Conservation (phyloP, 331 rosid species). For the Saraca asoca region DNA sequence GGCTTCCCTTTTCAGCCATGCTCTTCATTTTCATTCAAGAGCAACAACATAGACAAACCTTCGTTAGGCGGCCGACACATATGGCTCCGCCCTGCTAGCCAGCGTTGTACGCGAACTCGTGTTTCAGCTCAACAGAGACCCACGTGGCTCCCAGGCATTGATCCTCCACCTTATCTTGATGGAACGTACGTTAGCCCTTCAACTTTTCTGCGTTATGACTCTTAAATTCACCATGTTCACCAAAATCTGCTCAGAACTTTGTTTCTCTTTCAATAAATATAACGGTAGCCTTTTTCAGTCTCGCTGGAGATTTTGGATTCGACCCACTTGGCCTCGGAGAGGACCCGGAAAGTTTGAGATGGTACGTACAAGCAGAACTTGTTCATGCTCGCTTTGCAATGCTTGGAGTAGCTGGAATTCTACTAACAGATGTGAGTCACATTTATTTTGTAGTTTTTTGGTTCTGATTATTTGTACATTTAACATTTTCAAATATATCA, state of each 20-base stretch:
- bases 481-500: neutral
- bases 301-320: slow-evolving; percentile 88
- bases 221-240: neutral
- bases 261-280: slow-evolving; percentile 18
- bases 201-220: neutral
- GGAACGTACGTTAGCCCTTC: slow-evolving; percentile 81
- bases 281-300: slow-evolving; percentile 50
- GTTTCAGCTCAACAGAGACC: slow-evolving; percentile 66
- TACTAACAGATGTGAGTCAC: slow-evolving; percentile 77
- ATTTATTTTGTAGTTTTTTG: slow-evolving; percentile 1
- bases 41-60: slow-evolving; percentile 26
- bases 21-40: slow-evolving; percentile 40
- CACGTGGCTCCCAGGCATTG: slow-evolving; percentile 95
- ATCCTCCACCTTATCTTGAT: slow-evolving; percentile 82
- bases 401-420: slow-evolving; percentile 90
- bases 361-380: slow-evolving; percentile 96
- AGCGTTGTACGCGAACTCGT: slow-evolving; percentile 28
- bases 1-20: slow-evolving; percentile 50
- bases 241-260: neutral
- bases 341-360: slow-evolving; percentile 81
- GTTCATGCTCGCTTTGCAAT: slow-evolving; percentile 92
- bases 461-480: neutral
- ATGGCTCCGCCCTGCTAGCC: slow-evolving; percentile 40
- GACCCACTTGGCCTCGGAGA: slow-evolving; percentile 98
- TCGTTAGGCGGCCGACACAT: slow-evolving; percentile 31